Conservation (phyloP, 2,329 filamentous ascomycete species). For the Monilinia fructicola region DNA sequence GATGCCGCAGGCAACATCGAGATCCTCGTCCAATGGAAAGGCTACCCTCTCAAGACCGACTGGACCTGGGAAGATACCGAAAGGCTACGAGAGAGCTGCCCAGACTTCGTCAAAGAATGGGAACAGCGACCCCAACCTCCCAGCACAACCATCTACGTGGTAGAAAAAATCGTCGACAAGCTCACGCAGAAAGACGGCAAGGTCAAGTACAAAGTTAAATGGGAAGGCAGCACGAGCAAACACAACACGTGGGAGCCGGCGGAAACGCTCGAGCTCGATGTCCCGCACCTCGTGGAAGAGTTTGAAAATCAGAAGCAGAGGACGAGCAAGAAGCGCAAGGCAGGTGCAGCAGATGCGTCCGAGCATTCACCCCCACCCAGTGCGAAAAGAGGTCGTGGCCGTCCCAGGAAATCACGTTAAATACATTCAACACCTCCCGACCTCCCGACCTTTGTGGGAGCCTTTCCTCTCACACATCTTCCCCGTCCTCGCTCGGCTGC, state of each 20-base stretch:
- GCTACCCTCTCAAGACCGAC: neutral
- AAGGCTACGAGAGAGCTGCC: neutral
- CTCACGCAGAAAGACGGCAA: neutral
- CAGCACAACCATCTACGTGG: neutral
- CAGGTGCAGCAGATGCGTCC: neutral
- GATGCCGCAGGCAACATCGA: neutral
- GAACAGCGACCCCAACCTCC: neutral
- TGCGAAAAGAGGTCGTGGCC: neutral
- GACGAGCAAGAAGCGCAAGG: neutral
- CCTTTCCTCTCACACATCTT: too few species aligned
- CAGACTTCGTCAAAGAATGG: neutral
- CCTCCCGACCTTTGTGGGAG: too few species aligned
- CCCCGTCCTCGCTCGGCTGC: too few species aligned
- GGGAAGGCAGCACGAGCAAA: neutral
- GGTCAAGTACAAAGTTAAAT: neutral
- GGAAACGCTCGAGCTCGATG: neutral
- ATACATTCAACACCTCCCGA: too few species aligned
- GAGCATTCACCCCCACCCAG: neutral
- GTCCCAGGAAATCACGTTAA: neutral
- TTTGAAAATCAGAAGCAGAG: neutral
- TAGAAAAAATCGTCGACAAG: neutral
- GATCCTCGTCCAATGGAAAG: conserved; percentile 2
- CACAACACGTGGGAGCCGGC: conserved; percentile 3
- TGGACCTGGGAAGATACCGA: conserved; percentile 7
- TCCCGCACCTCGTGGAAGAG: neutral